phyloP scores from a whole-genome alignment of 176 grass and related monocot genomes.

The Oryza glaberrima region DNA sequence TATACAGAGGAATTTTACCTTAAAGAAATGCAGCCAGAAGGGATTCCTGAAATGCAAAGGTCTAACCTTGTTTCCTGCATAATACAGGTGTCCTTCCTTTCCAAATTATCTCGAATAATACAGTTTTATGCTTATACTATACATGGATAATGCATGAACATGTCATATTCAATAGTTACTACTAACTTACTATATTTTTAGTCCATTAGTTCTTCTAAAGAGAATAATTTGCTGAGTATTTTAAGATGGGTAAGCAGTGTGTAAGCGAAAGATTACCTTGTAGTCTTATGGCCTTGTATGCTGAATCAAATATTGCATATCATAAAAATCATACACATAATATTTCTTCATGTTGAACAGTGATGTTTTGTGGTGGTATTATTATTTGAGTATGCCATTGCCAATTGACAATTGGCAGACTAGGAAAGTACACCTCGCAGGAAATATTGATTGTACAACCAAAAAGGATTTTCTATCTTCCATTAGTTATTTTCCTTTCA shows the following conservation, averaged over 20 bases:
- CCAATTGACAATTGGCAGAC: slow-evolving; percentile 17
- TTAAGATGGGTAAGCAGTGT: not conserved
- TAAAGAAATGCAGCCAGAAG: slow-evolving; percentile 88
- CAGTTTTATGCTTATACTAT: slow-evolving; percentile 7
- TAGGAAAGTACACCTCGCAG: not conserved
- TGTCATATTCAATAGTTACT: not conserved
- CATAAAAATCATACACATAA: not conserved
- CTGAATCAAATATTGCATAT: not conserved
- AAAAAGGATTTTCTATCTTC: not conserved
- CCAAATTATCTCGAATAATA: slow-evolving; percentile 19
- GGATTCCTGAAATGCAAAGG: slow-evolving; percentile 95
- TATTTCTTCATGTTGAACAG: not conserved
- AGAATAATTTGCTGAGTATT: slow-evolving; percentile 8
- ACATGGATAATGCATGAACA: not conserved
- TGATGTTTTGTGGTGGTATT: not conserved
- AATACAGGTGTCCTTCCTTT: slow-evolving; percentile 72
- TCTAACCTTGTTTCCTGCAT: slow-evolving; percentile 93
- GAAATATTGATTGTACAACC: not conserved
- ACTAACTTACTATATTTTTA: not conserved
- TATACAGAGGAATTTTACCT: slow-evolving; percentile 97
- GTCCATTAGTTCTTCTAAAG: not conserved
- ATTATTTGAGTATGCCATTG: not conserved
- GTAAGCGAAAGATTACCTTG: not conserved
- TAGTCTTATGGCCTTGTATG: slow-evolving; percentile 22
- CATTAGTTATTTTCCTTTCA: not conserved